A percentile compares a stretch with the other conserved stretches of the same genome.
These are phyloP conservation scores for Rhizoctonia solani DNA, from an alignment of 1,284 basidiomycete species.

Conservation along the genomic window DNA sequence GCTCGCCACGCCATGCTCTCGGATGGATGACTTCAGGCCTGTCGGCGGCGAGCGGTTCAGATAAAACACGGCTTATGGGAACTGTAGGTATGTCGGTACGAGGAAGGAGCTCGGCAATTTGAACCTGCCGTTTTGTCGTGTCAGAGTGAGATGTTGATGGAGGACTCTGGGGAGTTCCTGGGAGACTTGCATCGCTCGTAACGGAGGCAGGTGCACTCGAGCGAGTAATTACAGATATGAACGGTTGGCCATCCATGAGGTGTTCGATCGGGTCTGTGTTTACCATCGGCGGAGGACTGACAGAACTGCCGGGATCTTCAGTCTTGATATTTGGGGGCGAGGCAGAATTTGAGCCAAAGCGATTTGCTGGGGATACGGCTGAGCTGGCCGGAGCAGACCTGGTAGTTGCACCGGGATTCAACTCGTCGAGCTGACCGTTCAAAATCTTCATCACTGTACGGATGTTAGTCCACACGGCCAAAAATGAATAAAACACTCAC, in stretches of 20 bases:
- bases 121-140: slow-evolving; percentile 4
- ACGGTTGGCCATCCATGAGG: slow-evolving; percentile 12
- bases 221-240: slow-evolving; percentile 18
- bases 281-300: slow-evolving; percentile 12
- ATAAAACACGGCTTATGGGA: neutral
- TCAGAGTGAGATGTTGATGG: neutral
- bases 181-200: slow-evolving; percentile 9
- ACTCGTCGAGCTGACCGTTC: slow-evolving; percentile 23
- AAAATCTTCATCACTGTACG: slow-evolving; percentile 18
- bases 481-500: slow-evolving; percentile 35
- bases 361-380: neutral
- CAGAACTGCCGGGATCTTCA: slow-evolving; percentile 16
- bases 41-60: slow-evolving; percentile 22
- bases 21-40: neutral
- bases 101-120: slow-evolving; percentile 16
- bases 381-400: no score
- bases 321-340: slow-evolving; percentile 15
- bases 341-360: slow-evolving; percentile 5
- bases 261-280: neutral
- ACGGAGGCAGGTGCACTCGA: neutral
- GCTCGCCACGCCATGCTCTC: slow-evolving; percentile 25
- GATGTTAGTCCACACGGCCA: neutral
- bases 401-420: neutral
- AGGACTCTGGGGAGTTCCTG: slow-evolving; percentile 10
- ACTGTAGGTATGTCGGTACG: neutral